These are phyloP conservation scores for Naganishia onofrii DNA, from an alignment of 768 basidiomycete genomes.

Conservation along the genomic window DNA sequence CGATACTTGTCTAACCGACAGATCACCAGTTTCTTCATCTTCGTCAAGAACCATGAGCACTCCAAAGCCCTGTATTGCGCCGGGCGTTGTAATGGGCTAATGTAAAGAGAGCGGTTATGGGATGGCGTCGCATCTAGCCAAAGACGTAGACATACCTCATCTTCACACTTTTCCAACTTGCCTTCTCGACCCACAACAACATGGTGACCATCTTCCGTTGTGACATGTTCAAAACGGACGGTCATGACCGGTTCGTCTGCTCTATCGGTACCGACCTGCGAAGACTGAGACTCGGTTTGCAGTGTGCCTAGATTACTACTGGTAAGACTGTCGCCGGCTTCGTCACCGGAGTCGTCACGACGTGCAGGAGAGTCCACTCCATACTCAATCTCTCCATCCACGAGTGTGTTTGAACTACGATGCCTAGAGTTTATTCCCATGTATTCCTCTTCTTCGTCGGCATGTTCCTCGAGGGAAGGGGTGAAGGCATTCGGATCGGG, in stretches of 20 bases:
- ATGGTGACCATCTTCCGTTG: constrained; percentile 68
- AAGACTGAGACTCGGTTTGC: constrained; percentile 5
- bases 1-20: constrained; percentile 72
- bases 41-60: constrained; percentile 71
- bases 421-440: constrained; percentile 4
- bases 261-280: constrained; percentile 22
- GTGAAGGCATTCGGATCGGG: constrained; percentile 49
- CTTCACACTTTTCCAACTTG: constrained; percentile 65
- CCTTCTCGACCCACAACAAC: constrained; percentile 70
- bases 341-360: constrained; percentile 25
- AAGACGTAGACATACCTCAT: constrained; percentile 59
- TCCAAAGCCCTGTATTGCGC: constrained; percentile 79
- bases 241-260: constrained; percentile 57
- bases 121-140: neutral
- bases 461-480: constrained; percentile 25
- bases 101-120: neutral
- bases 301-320: constrained; percentile 17
- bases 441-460: constrained; percentile 22
- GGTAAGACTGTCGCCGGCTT: constrained; percentile 18
- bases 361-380: neutral
- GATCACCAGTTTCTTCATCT: constrained; percentile 57
- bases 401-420: neutral
- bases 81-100: constrained; percentile 75
- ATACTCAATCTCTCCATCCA: neutral
- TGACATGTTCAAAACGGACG: constrained; percentile 64